Evolutionary conservation across 495 filamentous ascomycete species (phyloP).

Genomic region (Pyrenula massariospora): DNA sequence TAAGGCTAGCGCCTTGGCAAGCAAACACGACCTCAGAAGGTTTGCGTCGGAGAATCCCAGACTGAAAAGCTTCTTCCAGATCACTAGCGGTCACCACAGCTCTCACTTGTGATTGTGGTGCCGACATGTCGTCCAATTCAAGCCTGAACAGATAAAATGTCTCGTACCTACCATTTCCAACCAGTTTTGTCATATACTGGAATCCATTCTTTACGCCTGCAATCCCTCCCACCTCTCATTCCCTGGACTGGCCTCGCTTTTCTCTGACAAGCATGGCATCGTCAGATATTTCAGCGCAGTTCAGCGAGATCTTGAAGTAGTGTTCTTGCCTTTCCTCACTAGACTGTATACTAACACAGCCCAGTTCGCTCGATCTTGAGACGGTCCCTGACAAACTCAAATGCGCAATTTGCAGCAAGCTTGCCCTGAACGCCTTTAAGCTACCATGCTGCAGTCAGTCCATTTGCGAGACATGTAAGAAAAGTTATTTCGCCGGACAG

Average conservation of each 20-base stretch:
- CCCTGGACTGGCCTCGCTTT: neutral
- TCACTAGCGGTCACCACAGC: no score
- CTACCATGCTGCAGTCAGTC: slow-evolving; percentile 91
- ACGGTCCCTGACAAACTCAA: slow-evolving; percentile 90
- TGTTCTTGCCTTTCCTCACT: neutral
- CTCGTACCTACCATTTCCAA: neutral
- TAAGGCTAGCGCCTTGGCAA: no score
- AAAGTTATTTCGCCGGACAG: no score
- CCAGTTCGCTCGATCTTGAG: slow-evolving; percentile 65
- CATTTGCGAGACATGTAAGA: slow-evolving; percentile 83
- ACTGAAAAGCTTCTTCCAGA: no score
- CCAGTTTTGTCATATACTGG: neutral
- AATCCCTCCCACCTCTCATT: neutral
- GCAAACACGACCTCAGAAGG: no score
- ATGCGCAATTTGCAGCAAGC: slow-evolving; percentile 83
- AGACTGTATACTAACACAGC: neutral
- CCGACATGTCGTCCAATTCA: neutral
- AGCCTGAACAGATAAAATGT: neutral
- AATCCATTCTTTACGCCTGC: neutral
- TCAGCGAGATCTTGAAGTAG: neutral
- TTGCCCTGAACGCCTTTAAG: slow-evolving; percentile 83
- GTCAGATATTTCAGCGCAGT: neutral
- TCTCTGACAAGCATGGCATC: neutral
- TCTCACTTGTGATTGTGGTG: neutral
- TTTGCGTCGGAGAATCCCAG: neutral